Conservation (phyloP, 768 basidiomycete genomes). For the Candolleomyces eurysporus region DNA sequence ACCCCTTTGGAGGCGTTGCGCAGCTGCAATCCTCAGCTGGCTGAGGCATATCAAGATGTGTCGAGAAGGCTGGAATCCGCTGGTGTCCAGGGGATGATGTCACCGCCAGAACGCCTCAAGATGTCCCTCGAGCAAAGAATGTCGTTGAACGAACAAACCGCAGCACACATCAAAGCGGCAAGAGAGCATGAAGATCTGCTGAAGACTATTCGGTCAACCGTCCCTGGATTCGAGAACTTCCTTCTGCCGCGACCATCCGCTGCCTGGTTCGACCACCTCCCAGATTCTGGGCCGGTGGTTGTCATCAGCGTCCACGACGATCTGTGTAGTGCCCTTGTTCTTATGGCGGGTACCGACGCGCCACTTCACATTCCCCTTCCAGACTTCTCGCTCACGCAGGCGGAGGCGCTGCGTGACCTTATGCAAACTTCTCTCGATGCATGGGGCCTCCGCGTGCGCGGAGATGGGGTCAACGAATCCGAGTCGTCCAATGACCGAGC, state of each 20-base stretch:
- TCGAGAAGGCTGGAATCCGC: constrained; percentile 11
- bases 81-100: not conserved
- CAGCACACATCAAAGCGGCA: constrained; percentile 10
- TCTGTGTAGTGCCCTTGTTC: constrained; percentile 39
- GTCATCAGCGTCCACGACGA: constrained; percentile 29
- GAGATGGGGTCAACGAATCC: not conserved
- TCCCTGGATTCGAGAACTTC: constrained; percentile 16
- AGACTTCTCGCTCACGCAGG: not conserved
- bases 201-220: not conserved
- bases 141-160: constrained; percentile 4
- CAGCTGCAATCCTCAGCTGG: constrained; percentile 2
- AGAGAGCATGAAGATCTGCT: constrained; percentile 14
- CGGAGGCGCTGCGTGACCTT: not conserved
- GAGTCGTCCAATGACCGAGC: not conserved
- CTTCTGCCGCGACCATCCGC: constrained; percentile 8
- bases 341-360: constrained; percentile 13
- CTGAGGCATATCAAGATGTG: constrained; percentile 3
- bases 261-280: constrained; percentile 1
- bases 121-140: not conserved
- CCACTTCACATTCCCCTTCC: constrained; percentile 4
- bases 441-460: not conserved
- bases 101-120: not conserved
- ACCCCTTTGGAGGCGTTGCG: constrained; percentile 18
- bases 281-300: constrained; percentile 22
- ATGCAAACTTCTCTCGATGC: not conserved